A percentile compares a stretch with the other conserved stretches of the same genome.
phyloP scores from a whole-genome alignment of 805 yeast genomes.

The Pachysolen tannophilus region DNA sequence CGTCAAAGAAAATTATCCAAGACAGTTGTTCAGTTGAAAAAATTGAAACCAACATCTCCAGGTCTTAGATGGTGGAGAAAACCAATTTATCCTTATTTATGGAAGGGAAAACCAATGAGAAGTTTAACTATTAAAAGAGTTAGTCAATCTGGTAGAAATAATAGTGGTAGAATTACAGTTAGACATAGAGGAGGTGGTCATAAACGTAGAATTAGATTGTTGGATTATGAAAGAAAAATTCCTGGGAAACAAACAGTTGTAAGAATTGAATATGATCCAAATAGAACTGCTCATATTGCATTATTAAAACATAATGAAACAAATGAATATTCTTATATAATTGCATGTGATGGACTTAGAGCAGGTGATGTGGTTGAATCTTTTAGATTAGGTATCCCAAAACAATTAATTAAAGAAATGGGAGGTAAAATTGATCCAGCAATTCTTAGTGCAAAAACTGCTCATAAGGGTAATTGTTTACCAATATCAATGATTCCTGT shows the following conservation, averaged over 20 bases:
- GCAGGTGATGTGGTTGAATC: slow-evolving; percentile 89
- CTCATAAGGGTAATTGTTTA: slow-evolving; percentile 90
- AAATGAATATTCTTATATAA: slow-evolving; percentile 63
- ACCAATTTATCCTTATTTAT: slow-evolving; percentile 81
- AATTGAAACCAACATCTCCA: slow-evolving; percentile 76
- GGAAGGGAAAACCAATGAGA: slow-evolving; percentile 76
- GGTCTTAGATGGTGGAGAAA: slow-evolving; percentile 83
- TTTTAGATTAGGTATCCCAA: slow-evolving; percentile 83
- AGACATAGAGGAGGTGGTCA: slow-evolving; percentile 98
- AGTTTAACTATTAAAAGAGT: slow-evolving; percentile 68
- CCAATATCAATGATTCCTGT: slow-evolving; percentile 92
- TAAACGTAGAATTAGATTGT: slow-evolving; percentile 74
- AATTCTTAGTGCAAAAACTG: slow-evolving; percentile 73
- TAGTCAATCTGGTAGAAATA: slow-evolving; percentile 81
- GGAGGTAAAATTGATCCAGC: slow-evolving; percentile 92
- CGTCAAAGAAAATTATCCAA: slow-evolving; percentile 68
- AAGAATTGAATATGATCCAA: slow-evolving; percentile 94
- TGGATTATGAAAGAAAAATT: slow-evolving; percentile 63
- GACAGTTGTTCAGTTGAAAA: slow-evolving; percentile 63
- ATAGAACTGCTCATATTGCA: slow-evolving; percentile 90
- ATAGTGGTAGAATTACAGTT: slow-evolving; percentile 80
- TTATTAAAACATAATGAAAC: slow-evolving; percentile 59
- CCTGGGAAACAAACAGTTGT: slow-evolving; percentile 73
- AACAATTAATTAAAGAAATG: slow-evolving; percentile 68
- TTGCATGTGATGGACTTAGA: slow-evolving; percentile 89